Evolutionary conservation across 2,329 filamentous ascomycete genomes (phyloP).

Genomic region (Chrysosporium queenslandicum): DNA sequence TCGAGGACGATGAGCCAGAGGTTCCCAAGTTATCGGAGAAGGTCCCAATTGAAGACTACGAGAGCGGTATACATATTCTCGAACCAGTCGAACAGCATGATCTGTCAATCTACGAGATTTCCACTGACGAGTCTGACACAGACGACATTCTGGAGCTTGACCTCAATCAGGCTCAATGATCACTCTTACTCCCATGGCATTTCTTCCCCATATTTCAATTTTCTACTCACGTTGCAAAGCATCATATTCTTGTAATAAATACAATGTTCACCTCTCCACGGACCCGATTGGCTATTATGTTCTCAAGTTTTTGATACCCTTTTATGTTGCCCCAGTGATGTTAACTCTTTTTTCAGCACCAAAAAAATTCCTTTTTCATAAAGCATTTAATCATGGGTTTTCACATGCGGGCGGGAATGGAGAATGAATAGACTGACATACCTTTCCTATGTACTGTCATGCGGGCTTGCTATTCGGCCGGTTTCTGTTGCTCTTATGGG

Average conservation of each 20-base stretch:
- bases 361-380: background rate
- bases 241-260: slow-evolving; percentile 1
- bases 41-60: slow-evolving; percentile 5
- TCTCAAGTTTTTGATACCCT: slow-evolving; percentile 2
- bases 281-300: background rate
- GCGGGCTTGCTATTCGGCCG: background rate
- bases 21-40: slow-evolving; percentile 4
- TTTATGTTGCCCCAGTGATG: background rate
- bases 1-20: slow-evolving; percentile 51
- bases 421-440: slow-evolving; percentile 1
- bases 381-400: background rate
- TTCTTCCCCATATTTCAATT: background rate
- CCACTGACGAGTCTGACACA: background rate
- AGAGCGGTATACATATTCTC: slow-evolving; percentile 3
- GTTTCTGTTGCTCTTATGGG: background rate
- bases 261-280: background rate
- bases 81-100: background rate
- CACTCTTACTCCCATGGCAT: background rate
- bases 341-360: background rate
- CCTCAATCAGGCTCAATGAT: background rate
- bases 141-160: background rate
- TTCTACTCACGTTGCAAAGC: background rate
- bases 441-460: background rate
- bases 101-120: background rate
- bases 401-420: background rate